Evolutionary conservation across 2,329 filamentous ascomycete species (phyloP).

Genomic region (Nigrograna mackinnonii): DNA sequence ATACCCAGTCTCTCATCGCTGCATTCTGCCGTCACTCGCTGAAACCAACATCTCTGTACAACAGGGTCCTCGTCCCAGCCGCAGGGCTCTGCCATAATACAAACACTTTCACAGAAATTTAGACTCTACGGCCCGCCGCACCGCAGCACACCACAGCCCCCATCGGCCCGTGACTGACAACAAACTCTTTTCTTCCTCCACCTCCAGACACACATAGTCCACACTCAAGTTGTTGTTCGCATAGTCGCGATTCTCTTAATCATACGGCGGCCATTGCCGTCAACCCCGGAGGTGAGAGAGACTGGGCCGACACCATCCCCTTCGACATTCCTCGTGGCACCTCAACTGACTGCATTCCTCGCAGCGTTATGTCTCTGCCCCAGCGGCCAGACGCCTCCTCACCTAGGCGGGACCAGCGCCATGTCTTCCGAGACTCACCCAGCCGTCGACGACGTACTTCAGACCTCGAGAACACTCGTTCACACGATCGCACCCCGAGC

Average conservation of each 20-base stretch:
- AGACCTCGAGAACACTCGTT: constrained; percentile 69
- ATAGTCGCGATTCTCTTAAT: too few relatives aligned
- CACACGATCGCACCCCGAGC: constrained; percentile 42
- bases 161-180: too few relatives aligned
- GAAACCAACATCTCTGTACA: too few relatives aligned
- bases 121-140: too few relatives aligned
- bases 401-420: constrained; percentile 52
- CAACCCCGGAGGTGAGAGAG: constrained; percentile 2
- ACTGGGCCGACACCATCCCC: neutral
- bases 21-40: constrained; percentile 31
- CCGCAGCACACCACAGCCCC: too few relatives aligned
- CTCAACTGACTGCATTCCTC: constrained; percentile 24
- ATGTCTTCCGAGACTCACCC: constrained; percentile 69
- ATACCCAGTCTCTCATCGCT: constrained; percentile 15
- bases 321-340: constrained; percentile 13
- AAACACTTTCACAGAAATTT: too few relatives aligned
- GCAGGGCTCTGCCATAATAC: too few relatives aligned
- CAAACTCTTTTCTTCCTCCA: too few relatives aligned
- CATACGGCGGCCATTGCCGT: constrained; percentile 10
- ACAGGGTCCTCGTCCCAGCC: too few relatives aligned
- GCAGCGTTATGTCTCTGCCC: constrained; percentile 50
- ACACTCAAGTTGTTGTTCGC: too few relatives aligned
- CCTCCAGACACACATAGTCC: too few relatives aligned
- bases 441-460: constrained; percentile 66
- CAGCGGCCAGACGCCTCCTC: constrained; percentile 66